A percentile compares a stretch with the other conserved stretches of the same genome.
These are phyloP conservation scores for Pelargonium australe DNA, from an alignment of 441 rosid genomes.

Conservation along the genomic window DNA sequence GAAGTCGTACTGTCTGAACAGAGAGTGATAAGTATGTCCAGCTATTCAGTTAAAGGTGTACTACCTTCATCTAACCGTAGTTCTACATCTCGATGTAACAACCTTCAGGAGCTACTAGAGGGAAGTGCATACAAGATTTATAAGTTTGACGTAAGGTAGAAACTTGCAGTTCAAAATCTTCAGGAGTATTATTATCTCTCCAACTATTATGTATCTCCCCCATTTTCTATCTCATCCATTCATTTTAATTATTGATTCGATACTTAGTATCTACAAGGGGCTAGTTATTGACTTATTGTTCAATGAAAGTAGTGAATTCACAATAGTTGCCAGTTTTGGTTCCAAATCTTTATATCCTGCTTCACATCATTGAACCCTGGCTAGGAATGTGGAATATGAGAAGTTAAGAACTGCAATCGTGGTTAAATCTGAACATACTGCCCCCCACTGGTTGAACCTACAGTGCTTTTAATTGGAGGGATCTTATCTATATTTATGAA, in stretches of 20 bases:
- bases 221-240: neutral
- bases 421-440: neutral
- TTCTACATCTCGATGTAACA: constrained; percentile 55
- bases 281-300: no score
- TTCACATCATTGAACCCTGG: constrained; percentile 5
- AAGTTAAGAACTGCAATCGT: neutral
- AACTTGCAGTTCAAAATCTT: constrained; percentile 7
- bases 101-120: constrained; percentile 52
- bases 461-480: neutral
- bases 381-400: neutral
- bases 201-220: no score
- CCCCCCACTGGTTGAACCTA: neutral
- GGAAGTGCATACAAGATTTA: constrained; percentile 50
- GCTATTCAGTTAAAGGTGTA: constrained; percentile 59
- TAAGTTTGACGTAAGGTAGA: constrained; percentile 67
- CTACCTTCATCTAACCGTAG: constrained; percentile 52
- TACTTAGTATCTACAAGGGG: no score
- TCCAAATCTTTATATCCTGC: neutral
- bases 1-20: constrained; percentile 48
- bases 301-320: no score
- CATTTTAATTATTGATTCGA: neutral
- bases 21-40: constrained; percentile 33
- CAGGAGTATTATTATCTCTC: constrained; percentile 7
- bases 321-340: no score
- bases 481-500: neutral